These are phyloP conservation scores for Neonectria coccinea DNA, from an alignment of 2,329 filamentous ascomycete species.

Conservation along the genomic window DNA sequence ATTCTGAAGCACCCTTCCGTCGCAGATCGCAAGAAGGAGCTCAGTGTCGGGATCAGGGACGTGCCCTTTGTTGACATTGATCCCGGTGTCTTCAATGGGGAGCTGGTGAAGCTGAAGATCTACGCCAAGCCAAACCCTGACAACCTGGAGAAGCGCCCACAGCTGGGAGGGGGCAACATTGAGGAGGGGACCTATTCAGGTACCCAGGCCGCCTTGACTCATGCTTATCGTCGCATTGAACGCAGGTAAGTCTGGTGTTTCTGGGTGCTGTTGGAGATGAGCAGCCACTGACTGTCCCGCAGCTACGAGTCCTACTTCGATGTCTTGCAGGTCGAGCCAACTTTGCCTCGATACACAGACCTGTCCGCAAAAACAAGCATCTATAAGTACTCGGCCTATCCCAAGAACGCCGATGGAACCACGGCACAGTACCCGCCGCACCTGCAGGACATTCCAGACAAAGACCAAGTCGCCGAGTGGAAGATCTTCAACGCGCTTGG, in stretches of 20 bases:
- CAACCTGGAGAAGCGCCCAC: slow-evolving; percentile 36
- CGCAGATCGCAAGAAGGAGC: slow-evolving; percentile 44
- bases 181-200: slow-evolving; percentile 49
- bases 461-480: slow-evolving; percentile 42
- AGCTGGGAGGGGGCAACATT: slow-evolving; percentile 47
- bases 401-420: slow-evolving; percentile 44
- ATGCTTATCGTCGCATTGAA: slow-evolving; percentile 51
- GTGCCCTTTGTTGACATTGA: slow-evolving; percentile 49
- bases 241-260: slow-evolving; percentile 43
- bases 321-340: slow-evolving; percentile 49
- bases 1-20: slow-evolving; percentile 47
- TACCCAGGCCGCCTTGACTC: slow-evolving; percentile 50
- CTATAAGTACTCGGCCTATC: slow-evolving; percentile 45
- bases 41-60: slow-evolving; percentile 40
- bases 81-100: slow-evolving; percentile 50
- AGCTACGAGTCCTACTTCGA: slow-evolving; percentile 52
- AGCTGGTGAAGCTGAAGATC: slow-evolving; percentile 47
- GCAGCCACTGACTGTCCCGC: background rate
- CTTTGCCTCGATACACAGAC: slow-evolving; percentile 47
- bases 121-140: slow-evolving; percentile 43
- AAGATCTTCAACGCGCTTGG: slow-evolving; percentile 50
- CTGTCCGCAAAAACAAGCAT: slow-evolving; percentile 48
- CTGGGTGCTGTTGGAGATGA: background rate
- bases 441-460: slow-evolving; percentile 46
- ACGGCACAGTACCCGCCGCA: slow-evolving; percentile 48